phyloP scores from a whole-genome alignment of 306 rosid genomes.

The Mimosa bimucronata region DNA sequence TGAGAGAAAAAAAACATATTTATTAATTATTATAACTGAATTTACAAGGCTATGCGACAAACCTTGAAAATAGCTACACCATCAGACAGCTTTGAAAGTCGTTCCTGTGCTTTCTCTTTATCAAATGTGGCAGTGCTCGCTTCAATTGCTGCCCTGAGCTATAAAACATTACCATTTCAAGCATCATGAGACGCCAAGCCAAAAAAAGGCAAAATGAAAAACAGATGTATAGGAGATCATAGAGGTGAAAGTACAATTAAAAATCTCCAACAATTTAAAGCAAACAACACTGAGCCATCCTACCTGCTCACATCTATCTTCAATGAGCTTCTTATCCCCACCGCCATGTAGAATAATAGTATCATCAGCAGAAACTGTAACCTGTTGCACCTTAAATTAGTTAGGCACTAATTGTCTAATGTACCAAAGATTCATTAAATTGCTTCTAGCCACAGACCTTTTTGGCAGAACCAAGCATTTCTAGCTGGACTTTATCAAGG shows the following conservation, averaged over 20 bases:
- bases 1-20: constrained; percentile 12
- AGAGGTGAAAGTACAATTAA: not conserved
- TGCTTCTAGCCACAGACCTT: constrained; percentile 59
- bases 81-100: constrained; percentile 86
- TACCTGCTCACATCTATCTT: constrained; percentile 94
- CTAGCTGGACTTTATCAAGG: constrained; percentile 79
- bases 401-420: constrained; percentile 2
- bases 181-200: constrained; percentile 6
- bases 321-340: constrained; percentile 89
- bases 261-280: constrained; percentile 1
- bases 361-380: constrained; percentile 83
- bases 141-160: constrained; percentile 80
- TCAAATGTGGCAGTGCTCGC: constrained; percentile 77
- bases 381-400: constrained; percentile 54
- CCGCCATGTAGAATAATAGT: constrained; percentile 89
- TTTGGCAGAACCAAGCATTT: constrained; percentile 87
- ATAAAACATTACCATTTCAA: constrained; percentile 36
- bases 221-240: not conserved
- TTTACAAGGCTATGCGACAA: constrained; percentile 31
- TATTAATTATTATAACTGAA: constrained; percentile 17
- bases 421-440: constrained; percentile 16
- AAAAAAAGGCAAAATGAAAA: not conserved
- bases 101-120: constrained; percentile 93
- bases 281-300: not conserved
- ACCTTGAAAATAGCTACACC: constrained; percentile 99